Base-by-base conservation (phyloP, 495 filamentous ascomycete species). In the Talaromyces nanjingensis region DNA sequence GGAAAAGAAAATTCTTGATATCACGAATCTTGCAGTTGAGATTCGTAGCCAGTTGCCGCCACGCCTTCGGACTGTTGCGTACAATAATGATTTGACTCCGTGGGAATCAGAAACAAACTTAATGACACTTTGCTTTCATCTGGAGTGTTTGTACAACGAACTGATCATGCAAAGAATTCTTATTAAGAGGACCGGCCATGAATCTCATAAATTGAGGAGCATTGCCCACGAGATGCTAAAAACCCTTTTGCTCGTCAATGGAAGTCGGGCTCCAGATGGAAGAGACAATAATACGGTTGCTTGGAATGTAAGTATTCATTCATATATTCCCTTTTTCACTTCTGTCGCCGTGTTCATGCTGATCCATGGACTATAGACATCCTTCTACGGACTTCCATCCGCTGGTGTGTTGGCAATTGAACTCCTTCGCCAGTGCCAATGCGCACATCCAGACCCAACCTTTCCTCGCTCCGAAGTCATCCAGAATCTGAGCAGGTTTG, bases 81-180 rank as follows among this genome's bases (percentile, higher is more conserved):
- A 37, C 39, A 57, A 65, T 12, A 65, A 66, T 11, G 57, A 47
- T 6, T 67, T 74, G 42, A 54, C 67, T 12, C 63, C 66, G 9
- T 31, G 1, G 62, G 69, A 42, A 66, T 16, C 6, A 42, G 64
- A 8, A 12, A 70, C 47, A 37, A 68, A 18, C 42, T 64, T 37
- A 11, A 63, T 4, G 24, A 31, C 75, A 12, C 67, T 72, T 22
- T 63, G 20, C 16, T 34, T 54, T 9, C 53, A 74, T 6, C 71
- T 78, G 2, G 75, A 76, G 7, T 72, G 77, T 59, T 60, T 79
- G 6, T 71, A 81, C 14, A 82, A 79, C 34, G 70, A 77, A 12
- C 83, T 84, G 57, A 72, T 84, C 33, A 65, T 84, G 29, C 77
- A 83, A 56, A 74, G 82, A n/a, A 75, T 78, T 6, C 66, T 84